A percentile compares a stretch with the other conserved stretches of the same genome.
phyloP scores from a whole-genome alignment of 768 basidiomycete genomes.

The Suillus fuscotomentosus region DNA sequence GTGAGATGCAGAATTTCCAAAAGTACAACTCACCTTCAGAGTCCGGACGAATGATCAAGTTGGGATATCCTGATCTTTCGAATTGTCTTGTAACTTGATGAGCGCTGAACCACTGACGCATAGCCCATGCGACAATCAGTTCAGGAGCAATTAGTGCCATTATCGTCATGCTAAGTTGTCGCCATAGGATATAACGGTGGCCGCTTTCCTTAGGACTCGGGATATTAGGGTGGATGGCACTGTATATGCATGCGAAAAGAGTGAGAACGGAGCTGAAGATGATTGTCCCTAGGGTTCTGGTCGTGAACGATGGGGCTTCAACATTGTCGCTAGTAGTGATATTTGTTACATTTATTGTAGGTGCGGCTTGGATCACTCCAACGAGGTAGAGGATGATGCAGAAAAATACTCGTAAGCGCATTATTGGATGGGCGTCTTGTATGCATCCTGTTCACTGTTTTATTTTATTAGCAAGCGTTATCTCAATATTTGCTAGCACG shows the following conservation, averaged over 20 bases:
- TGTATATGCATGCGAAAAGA: slow-evolving; percentile 25
- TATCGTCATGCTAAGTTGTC: neutral
- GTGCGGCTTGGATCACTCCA: neutral
- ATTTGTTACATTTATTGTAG: neutral
- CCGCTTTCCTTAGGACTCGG: slow-evolving; percentile 2
- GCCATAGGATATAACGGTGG: neutral
- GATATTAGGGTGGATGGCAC: slow-evolving; percentile 26
- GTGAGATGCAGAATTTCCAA: neutral
- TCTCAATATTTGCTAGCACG: neutral
- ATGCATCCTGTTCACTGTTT: neutral
- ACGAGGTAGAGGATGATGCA: slow-evolving; percentile 9
- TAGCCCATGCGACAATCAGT: slow-evolving; percentile 9
- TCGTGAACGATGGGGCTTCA: neutral
- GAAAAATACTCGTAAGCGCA: slow-evolving; percentile 3
- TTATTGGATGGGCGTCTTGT: neutral
- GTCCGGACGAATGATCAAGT: neutral
- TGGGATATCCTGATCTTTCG: neutral
- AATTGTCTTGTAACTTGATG: neutral
- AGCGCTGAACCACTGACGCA: slow-evolving; percentile 19
- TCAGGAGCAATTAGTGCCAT: neutral
- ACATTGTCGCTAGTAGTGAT: neutral
- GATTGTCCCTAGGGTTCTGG: slow-evolving; percentile 18
- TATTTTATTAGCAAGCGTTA: neutral
- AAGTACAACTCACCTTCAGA: neutral
- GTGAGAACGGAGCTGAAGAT: slow-evolving; percentile 20